Conservation (phyloP, 129 eudicot genomes). For the Pseudognaphalium luteoalbum region DNA sequence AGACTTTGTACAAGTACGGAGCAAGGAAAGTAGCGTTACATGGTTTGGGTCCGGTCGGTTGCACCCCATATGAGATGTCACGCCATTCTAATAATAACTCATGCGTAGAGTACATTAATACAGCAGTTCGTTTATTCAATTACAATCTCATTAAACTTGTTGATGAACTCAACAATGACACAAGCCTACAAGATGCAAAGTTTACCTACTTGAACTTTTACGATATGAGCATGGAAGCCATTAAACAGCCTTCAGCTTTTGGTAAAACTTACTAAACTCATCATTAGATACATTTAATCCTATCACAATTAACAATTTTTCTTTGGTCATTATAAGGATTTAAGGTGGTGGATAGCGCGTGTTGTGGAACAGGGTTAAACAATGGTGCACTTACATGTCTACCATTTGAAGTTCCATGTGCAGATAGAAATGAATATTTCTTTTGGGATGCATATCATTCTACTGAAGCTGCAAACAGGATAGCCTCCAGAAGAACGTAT, state of each 20-base stretch:
- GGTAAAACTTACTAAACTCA: constrained; percentile 22
- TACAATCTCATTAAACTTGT: constrained; percentile 33
- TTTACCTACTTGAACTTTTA: constrained; percentile 47
- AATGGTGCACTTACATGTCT: constrained; percentile 40
- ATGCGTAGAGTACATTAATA: constrained; percentile 43
- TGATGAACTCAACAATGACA: constrained; percentile 35
- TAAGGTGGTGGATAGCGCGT: constrained; percentile 28
- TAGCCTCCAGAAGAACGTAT: constrained; percentile 33
- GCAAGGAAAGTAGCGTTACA: constrained; percentile 56
- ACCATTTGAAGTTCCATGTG: constrained; percentile 41
- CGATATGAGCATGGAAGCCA: constrained; percentile 36
- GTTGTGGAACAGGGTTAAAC: constrained; percentile 43
- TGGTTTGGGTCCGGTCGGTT: constrained; percentile 51
- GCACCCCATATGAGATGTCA: constrained; percentile 42
- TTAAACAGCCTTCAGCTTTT: constrained; percentile 27
- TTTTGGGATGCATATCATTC: constrained; percentile 52
- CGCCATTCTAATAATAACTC: constrained; percentile 31
- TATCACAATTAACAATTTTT: neutral
- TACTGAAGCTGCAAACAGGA: constrained; percentile 38
- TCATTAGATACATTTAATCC: neutral
- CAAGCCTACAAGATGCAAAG: constrained; percentile 33
- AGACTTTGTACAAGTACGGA: constrained; percentile 44
- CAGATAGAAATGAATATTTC: constrained; percentile 28
- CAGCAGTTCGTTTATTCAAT: constrained; percentile 42
- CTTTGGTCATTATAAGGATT: constrained; percentile 28